Evolutionary conservation across 352 stramenopile genomes (phyloP), one percentile per base, ranked within the genome.

Genomic region (Phytopythium oedochilum): DNA sequence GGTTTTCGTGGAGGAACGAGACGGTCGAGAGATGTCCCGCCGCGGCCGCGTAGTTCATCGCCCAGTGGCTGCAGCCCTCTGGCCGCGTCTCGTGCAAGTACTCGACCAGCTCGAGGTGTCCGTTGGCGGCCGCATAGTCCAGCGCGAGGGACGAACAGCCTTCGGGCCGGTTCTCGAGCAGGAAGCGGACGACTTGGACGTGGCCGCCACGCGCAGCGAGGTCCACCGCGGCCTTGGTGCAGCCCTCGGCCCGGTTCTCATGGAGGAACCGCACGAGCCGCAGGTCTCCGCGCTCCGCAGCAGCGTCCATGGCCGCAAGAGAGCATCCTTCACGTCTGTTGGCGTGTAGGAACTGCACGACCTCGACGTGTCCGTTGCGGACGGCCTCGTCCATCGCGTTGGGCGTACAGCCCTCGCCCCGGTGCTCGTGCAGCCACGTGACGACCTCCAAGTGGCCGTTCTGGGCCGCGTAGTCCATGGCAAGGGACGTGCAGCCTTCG

Each of bases 261-360:
- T 50, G 43, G 1, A 50, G 43, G 17, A 50, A 50, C 23, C 26
- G 23, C 43, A 35, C 43, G 14, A 35, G 5, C 9, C 17, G 23
- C 0, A 50, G 25, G 26, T 23, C 12, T 4, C 43, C 43, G 23
- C 18, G 5, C 43, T 50, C 26, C 5, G 43, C 43, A 14, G 43
- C 43, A 14, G 43, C 14, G 25, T 61, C 55, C 39, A 61, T 57
- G 7, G 55, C 55, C 18, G 36, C 26, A 0, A 35, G 4, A 0
- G 55, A 57, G 20, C 55, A 61, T 1, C 55, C 55, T 31, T 61
- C 55, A 25, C 23, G 17, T 8, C 59, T 38, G 22, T 51, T 22
- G 11, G 32, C 22, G n/a, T 66, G 59, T 1, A 66, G 48, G 29
- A 32, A 66, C 48, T 54, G 34, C 20, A 66, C 53, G 29, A 60